Base-by-base conservation (phyloP, 1,139 yeast species). In the Saccharomyces hybrid region DNA sequence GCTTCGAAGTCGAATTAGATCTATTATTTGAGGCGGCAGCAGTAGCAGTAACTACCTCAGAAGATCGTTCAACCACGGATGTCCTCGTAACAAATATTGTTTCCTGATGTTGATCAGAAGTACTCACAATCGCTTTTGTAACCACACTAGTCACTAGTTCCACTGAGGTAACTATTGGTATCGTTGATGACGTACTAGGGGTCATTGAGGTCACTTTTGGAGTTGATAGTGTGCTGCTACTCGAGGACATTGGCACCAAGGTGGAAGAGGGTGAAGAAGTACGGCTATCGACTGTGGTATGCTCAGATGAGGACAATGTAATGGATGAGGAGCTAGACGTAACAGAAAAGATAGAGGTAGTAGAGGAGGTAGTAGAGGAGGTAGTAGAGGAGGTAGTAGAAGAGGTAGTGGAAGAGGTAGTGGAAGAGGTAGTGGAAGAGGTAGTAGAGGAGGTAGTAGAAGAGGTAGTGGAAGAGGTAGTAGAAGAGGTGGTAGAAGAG, bases 81-180 rank as follows among this genome's bases (percentile, higher is more conserved):
- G 66, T 62, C 8, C 58, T 53, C 4, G 65, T 64, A 8, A 65
- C 59, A 50, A 54, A 59, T 26, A 54, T 54, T 11, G 62, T 60
- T 38, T 56, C 53, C 8, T 52, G 52, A 4, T 48, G 49, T 20
- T 49, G 42, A 28, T 55, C 49, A 4, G 55, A 49, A n/a, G 52
- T 48, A 5, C 57, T 54, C n/a, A 54, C 30, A 5, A 59, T 34
- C 3, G 61, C 52, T 16, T 56, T 52, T 13, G 61, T 54, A 1
- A 60, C 42, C 2, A 62, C 42, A 52, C 52, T 52, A 3, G 68
- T 59, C 4, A 59, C 51, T n/a, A 54, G 52, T 42, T 42, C 44
- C 3, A 57, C 32, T 5, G 66, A 55, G 16, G 62, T 47, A 6
- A 59, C 27, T 7, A 57, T 42, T 4, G 59, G 47, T 13, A 53